phyloP scores from a whole-genome alignment of 192 early-diverging fungal species.

The Piromyces finnis region DNA sequence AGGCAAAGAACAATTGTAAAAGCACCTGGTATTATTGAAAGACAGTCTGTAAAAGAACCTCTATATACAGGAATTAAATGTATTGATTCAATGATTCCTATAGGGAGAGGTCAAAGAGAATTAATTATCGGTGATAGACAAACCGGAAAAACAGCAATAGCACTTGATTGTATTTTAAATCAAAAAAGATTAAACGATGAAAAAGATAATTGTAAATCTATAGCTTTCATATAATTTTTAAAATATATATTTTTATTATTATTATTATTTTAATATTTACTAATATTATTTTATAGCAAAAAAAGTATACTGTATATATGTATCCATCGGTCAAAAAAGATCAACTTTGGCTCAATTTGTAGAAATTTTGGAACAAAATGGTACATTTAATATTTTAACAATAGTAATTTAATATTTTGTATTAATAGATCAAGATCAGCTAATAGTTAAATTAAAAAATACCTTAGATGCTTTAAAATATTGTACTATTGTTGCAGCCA shows the following conservation, averaged over 20 bases:
- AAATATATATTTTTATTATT: no score
- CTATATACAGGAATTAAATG: slow-evolving; percentile 99
- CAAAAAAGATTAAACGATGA: slow-evolving; percentile 97
- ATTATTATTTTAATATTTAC: neutral
- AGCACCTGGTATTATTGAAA: slow-evolving; percentile 98
- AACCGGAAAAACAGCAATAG: slow-evolving; percentile 98
- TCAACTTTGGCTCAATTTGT: slow-evolving; percentile 99
- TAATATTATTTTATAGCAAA: slow-evolving; percentile 25
- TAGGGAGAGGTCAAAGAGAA: slow-evolving; percentile 99
- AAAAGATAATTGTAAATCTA: slow-evolving; percentile 57
- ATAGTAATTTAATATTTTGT: no score
- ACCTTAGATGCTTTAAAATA: slow-evolving; percentile 84
- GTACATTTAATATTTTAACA: slow-evolving; percentile 8
- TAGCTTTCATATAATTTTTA: no score
- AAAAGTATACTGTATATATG: slow-evolving; percentile 99
- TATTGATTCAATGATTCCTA: slow-evolving; percentile 99
- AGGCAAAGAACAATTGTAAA: slow-evolving; percentile 95
- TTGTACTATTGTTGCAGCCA: slow-evolving; percentile 95
- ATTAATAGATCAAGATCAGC: no score
- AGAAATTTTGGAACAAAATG: slow-evolving; percentile 90
- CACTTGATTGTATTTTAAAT: slow-evolving; percentile 97
- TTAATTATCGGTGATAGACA: slow-evolving; percentile 99
- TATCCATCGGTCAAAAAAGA: slow-evolving; percentile 97
- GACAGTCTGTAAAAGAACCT: slow-evolving; percentile 97
- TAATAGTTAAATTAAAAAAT: no score